Base-by-base conservation (phyloP, 176 grass and related monocot species). In the Lolium rigidum region DNA sequence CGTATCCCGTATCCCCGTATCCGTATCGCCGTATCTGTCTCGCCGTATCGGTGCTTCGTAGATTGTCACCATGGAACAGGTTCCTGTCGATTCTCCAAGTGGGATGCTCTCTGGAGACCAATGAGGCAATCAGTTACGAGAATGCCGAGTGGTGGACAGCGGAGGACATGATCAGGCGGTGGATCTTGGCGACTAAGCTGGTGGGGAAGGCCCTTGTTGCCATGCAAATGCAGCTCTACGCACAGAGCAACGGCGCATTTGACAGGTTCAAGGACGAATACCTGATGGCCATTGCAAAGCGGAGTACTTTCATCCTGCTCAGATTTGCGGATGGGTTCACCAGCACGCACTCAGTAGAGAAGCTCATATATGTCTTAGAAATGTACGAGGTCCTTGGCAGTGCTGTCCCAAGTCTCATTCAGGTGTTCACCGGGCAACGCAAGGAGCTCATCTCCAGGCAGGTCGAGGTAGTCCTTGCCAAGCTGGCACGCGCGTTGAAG, bases 251-350 rank as follows among this genome's bases (percentile, higher is more conserved):
- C 9, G 81, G 87, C 13, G 81, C 81, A 0, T 89, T 84, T 65
- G 65, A 89, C 6, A 64, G 65, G 75, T 89, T 89, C 81, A 89
- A 61, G 44, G 3, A 62, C 28, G 81, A 84, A 9, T 89, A 80
- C 75, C 78, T 80, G 14, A 15, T 64, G 74, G 74, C 80, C 55
- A 44, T 80, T 21, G 65, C 81, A 16, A 79, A 80, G 81, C 50
- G 61, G 55, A 39, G 31, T 47, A 65, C 77, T n/a, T 35, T 26
- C 5, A 55, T n/a, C 64, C 62, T 89, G 28, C 64, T 88, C 65
- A 84, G 16, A 21, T 84, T 88, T 6, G 74, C 87, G 1, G 66
- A 88, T 20, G 74, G 65, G 4, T 79, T 83, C 81, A 73, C 75
- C 0, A 16, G 39, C 52, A 54, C 65, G 10, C 14, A 10, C 4